Evolutionary conservation across 352 stramenopile genomes (phyloP).

Genomic region (Globisporangium iwayamae): DNA sequence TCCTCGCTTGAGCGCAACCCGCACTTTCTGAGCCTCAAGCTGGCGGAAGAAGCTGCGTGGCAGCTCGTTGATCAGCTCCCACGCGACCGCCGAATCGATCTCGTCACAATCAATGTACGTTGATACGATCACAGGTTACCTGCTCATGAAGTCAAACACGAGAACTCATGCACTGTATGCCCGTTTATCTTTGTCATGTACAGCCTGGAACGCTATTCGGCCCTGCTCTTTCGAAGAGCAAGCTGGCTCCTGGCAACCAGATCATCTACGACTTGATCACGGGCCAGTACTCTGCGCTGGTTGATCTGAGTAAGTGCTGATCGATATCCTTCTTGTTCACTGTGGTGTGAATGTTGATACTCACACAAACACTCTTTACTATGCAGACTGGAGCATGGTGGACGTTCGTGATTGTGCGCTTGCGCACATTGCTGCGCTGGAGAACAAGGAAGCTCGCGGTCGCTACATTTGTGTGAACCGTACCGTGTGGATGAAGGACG

Average conservation of each 20-base stretch:
- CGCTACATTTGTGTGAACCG: constrained; percentile 87
- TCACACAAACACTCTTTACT: constrained; percentile 2
- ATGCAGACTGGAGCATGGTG: constrained; percentile 78
- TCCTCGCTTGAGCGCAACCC: constrained; percentile 82
- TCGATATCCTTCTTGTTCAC: background rate
- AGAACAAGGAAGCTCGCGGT: constrained; percentile 79
- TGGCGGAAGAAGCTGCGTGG: constrained; percentile 84
- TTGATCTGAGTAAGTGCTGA: constrained; percentile 67
- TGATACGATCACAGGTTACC: background rate
- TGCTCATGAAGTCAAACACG: background rate
- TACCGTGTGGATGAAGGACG: constrained; percentile 86
- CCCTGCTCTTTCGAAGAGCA: constrained; percentile 78
- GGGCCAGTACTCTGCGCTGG: constrained; percentile 81
- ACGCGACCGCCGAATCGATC: constrained; percentile 74
- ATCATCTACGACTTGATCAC: constrained; percentile 87
- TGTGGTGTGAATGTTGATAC: background rate
- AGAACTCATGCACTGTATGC: background rate
- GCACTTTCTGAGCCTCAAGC: constrained; percentile 85
- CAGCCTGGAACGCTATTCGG: constrained; percentile 81
- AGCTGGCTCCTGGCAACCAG: constrained; percentile 79
- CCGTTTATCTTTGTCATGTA: background rate
- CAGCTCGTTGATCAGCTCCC: constrained; percentile 85
- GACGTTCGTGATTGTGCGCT: constrained; percentile 82
- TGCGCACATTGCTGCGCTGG: constrained; percentile 76
- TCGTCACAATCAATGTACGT: constrained; percentile 84